These are phyloP conservation scores for Zasmidium citrigriseum DNA, from an alignment of 2,329 filamentous ascomycete species.

Conservation along the genomic window DNA sequence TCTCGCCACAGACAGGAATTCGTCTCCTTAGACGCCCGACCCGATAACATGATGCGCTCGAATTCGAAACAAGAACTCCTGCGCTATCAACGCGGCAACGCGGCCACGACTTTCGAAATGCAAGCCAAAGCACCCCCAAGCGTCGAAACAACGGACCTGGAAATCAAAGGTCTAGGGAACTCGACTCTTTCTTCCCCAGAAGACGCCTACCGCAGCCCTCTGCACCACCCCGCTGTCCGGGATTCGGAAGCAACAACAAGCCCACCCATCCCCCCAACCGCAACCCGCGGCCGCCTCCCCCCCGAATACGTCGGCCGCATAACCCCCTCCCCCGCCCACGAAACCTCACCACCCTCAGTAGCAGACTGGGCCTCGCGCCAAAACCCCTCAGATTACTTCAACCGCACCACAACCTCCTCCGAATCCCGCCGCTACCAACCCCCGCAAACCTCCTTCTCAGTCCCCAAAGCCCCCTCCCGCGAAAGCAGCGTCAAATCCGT, in stretches of 20 bases:
- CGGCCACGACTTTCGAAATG: conserved; percentile 36
- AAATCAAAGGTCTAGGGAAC: conserved; percentile 15
- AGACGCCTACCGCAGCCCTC: conserved; percentile 16
- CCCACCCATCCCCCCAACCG: background rate
- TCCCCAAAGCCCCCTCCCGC: conserved; percentile 10
- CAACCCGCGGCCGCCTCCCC: conserved; percentile 13
- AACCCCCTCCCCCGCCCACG: conserved; percentile 10
- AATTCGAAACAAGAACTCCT: conserved; percentile 25
- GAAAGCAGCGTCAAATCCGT: conserved; percentile 13
- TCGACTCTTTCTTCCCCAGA: conserved; percentile 17
- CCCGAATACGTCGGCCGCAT: conserved; percentile 19
- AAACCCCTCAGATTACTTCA: conserved; percentile 12
- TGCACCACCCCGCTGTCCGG: conserved; percentile 4
- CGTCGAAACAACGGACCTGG: conserved; percentile 18
- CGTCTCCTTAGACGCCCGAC: conserved; percentile 75
- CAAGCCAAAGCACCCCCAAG: conserved; percentile 24
- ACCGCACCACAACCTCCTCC: background rate
- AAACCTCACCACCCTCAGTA: background rate
- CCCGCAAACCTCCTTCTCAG: conserved; percentile 15
- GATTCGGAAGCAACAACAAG: background rate
- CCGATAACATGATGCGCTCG: conserved; percentile 21
- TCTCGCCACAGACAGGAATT: conserved; percentile 70
- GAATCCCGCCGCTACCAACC: conserved; percentile 13
- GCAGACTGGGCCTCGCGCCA: conserved; percentile 1
- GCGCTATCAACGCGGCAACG: conserved; percentile 29